Conservation (phyloP, 2,329 filamentous ascomycete genomes). For the Aspergillus aculeatinus region DNA sequence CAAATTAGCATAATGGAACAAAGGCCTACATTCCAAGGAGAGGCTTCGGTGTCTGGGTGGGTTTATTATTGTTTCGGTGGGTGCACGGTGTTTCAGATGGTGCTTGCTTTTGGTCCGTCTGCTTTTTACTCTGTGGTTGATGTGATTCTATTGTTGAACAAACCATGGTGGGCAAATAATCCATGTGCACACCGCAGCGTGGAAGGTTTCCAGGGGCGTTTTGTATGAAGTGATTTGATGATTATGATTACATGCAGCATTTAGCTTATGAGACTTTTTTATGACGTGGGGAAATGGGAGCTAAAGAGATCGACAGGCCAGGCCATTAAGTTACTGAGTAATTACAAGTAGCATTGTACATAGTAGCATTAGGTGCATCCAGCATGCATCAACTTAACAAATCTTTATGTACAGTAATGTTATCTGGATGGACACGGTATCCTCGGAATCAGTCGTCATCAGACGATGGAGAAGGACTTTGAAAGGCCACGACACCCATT, state of each 20-base stretch:
- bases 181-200: neutral
- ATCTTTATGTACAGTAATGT: too few relatives aligned
- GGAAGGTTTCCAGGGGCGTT: neutral
- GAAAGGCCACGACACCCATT: neutral
- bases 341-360: neutral
- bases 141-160: neutral
- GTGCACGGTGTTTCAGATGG: neutral
- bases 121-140: neutral
- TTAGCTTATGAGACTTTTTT: neutral
- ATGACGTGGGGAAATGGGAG: neutral
- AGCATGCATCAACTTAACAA: neutral
- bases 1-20: neutral
- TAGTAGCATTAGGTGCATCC: neutral
- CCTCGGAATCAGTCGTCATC: neutral
- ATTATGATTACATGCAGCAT: neutral
- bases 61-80: neutral
- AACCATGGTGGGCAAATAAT: neutral
- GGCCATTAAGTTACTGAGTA: neutral
- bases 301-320: neutral
- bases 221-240: slow-evolving; percentile 3
- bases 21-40: neutral
- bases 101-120: neutral
- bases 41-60: neutral
- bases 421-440: neutral
- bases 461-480: neutral